Evolutionary conservation across 1,284 basidiomycete species (phyloP).

Genomic region (Melampsora allii-populina): DNA sequence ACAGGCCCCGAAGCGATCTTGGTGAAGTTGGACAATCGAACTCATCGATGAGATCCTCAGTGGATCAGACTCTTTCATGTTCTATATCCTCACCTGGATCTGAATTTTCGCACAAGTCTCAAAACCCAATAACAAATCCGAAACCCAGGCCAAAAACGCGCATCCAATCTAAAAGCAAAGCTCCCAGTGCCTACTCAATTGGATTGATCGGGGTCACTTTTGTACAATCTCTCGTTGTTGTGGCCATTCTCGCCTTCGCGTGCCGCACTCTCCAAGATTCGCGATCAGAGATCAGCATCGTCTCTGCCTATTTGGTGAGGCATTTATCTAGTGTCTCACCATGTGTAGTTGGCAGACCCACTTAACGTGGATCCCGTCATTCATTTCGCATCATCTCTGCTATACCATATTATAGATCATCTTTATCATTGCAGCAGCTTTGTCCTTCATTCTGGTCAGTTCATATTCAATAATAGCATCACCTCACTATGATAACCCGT

Average conservation of each 20-base stretch:
- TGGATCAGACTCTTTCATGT: no score
- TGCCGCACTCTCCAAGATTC: slow-evolving; percentile 1
- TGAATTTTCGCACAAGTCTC: no score
- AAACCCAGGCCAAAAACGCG: no score
- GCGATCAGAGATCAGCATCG: not conserved
- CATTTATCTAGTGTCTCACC: not conserved
- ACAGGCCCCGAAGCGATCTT: no score
- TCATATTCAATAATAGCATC: not conserved
- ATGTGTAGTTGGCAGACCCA: not conserved
- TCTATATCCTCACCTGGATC: no score
- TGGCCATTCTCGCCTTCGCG: not conserved
- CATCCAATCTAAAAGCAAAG: no score
- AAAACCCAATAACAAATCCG: no score
- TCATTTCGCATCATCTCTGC: not conserved
- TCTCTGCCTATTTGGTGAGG: not conserved
- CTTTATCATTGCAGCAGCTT: not conserved
- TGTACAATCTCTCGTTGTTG: not conserved
- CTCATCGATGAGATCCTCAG: no score
- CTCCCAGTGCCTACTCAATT: not conserved
- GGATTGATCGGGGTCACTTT: not conserved
- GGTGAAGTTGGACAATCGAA: no score
- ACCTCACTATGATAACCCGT: not conserved
- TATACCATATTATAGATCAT: not conserved
- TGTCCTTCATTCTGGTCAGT: slow-evolving; percentile 8
- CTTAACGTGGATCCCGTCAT: not conserved